Percentiles rank a stretch among this genome's conserved stretches.
Evolutionary conservation across 1,284 basidiomycete genomes (phyloP).

Genomic region (Bjerkandera adusta): DNA sequence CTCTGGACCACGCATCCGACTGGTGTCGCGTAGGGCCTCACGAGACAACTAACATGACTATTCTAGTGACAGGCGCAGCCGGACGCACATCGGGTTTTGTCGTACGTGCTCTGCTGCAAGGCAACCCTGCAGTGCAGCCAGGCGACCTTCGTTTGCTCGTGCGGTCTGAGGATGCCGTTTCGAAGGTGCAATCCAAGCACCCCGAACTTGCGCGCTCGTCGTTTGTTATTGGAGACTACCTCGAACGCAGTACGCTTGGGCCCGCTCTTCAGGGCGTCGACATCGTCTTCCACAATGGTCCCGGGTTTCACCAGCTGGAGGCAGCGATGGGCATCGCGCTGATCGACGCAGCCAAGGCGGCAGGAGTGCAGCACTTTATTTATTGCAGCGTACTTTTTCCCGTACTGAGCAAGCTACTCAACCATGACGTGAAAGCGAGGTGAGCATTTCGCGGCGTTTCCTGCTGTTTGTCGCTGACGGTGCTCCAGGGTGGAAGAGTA

Average conservation of each 20-base stretch:
- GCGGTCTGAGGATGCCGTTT: constrained; percentile 20
- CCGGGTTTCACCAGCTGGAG: constrained; percentile 28
- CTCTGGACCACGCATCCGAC: too few relatives aligned
- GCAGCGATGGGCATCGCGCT: constrained; percentile 35
- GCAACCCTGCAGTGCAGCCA: constrained; percentile 14
- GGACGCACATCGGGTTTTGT: constrained; percentile 32
- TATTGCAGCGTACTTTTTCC: constrained; percentile 35
- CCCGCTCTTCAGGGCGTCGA: constrained; percentile 26
- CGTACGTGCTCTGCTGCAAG: constrained; percentile 25
- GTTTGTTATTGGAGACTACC: constrained; percentile 29
- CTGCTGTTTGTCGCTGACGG: background rate
- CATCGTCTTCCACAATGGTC: constrained; percentile 32
- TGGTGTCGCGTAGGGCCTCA: too few relatives aligned
- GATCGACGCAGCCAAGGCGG: constrained; percentile 34
- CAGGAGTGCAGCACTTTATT: constrained; percentile 38
- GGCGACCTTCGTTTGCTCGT: constrained; percentile 27
- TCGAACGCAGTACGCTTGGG: constrained; percentile 28
- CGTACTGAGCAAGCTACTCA: constrained; percentile 30
- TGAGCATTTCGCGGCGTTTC: constrained; percentile 12
- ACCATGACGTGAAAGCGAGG: constrained; percentile 32
- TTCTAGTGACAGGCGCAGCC: constrained; percentile 31
- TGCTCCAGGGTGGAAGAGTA: constrained; percentile 32
- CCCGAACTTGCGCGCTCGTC: constrained; percentile 19
- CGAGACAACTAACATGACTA: constrained; percentile 26
- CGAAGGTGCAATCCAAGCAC: constrained; percentile 19